These are phyloP conservation scores for Penicillium daleae DNA, from an alignment of 495 filamentous ascomycete species.

Conservation along the genomic window DNA sequence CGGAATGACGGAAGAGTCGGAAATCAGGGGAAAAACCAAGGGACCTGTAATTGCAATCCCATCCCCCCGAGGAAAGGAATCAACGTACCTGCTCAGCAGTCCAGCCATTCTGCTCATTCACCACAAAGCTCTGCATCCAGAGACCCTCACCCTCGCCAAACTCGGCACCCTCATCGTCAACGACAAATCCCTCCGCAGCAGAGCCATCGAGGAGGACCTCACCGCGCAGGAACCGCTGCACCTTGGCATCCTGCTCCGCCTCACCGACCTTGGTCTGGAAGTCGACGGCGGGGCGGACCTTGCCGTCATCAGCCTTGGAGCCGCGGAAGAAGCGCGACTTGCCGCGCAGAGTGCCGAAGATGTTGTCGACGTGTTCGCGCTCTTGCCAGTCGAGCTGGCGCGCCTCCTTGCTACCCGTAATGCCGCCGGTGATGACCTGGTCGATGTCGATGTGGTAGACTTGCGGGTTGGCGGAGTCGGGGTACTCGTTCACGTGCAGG, in stretches of 20 bases:
- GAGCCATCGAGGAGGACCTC: slow-evolving; percentile 46
- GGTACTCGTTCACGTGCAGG: slow-evolving; percentile 68
- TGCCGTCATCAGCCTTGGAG: slow-evolving; percentile 37
- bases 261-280: slow-evolving; percentile 40
- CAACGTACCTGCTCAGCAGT: slow-evolving; percentile 54
- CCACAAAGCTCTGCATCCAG: slow-evolving; percentile 52
- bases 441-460: slow-evolving; percentile 78
- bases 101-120: slow-evolving; percentile 47
- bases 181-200: slow-evolving; percentile 40
- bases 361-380: slow-evolving; percentile 74
- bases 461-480: slow-evolving; percentile 42
- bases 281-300: slow-evolving; percentile 40
- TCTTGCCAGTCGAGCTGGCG: slow-evolving; percentile 71
- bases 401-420: slow-evolving; percentile 71
- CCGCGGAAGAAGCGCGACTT: slow-evolving; percentile 58
- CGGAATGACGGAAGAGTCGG: slow-evolving; percentile 1
- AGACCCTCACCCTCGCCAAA: slow-evolving; percentile 45
- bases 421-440: slow-evolving; percentile 75
- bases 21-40: background rate
- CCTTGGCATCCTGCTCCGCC: slow-evolving; percentile 45
- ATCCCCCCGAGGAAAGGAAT: background rate
- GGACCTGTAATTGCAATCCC: too few species aligned
- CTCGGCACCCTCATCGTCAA: slow-evolving; percentile 41
- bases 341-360: slow-evolving; percentile 77
- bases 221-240: slow-evolving; percentile 49